Base-by-base conservation (phyloP, 768 basidiomycete species). In the Dendrothele bispora region DNA sequence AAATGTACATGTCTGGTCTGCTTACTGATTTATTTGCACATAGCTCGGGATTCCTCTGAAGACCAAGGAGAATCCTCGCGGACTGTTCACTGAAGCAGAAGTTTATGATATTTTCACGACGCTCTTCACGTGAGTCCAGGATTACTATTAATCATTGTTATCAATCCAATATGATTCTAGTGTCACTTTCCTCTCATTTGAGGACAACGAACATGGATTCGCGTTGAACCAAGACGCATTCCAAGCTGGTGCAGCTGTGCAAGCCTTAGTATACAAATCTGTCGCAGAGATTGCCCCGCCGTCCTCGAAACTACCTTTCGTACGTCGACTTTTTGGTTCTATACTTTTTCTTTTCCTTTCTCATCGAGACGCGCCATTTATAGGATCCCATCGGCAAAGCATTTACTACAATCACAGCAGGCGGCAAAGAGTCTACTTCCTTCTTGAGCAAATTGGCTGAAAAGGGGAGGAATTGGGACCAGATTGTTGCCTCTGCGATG, bases 31-130 rank as follows among this genome's bases (percentile, higher is more conserved):
- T 26, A 10, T 27, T 20, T 30, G 7, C 5, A 44, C 44, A 18
- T 30, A 77, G 74, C 62, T 66, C 35, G 78, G 78, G 3, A 64
- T 80, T 24, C 56, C 69, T 12, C 54, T 78, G 32, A 80, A 79
- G 62, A 75, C 76, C 4, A 64, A 69, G 38, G 65, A 63, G 25
- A 73, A 72, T 30, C 74, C 75, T 3, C 53, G 55, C 3, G 78
- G 77, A 0, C 25, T 72, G 27, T 72, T 68, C 56, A 79, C 75
- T 1, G 73, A 71, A 48, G 64, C 73, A 30, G 75, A 80, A 53
- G 51, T 78, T 15, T 77, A 71, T 50, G 70, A 74, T 32, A 75
- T 75, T 68, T 60, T 76, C 22, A 39, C 61, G 4, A 55, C 53
- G 7, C 55, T 72, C n/a, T n/a, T n/a, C n/a, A n/a, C n/a, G n/a